Base-by-base conservation (phyloP, 805 yeast genomes). In the Lipomyces kockii region DNA sequence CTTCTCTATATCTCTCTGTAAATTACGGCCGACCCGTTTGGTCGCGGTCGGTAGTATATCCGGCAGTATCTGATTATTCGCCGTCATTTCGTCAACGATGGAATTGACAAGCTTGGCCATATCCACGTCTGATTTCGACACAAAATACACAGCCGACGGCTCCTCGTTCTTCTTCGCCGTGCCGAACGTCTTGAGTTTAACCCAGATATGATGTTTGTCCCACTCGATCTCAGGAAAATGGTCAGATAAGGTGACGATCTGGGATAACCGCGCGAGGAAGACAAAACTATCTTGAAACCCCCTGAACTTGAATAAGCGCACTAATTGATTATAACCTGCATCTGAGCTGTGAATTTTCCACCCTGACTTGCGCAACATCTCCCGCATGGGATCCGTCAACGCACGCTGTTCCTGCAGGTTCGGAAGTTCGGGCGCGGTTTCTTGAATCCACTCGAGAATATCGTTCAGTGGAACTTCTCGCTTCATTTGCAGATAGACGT, bases 171-270 rank as follows among this genome's bases (percentile, higher is more conserved):
- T 25, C 51, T 58, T n/a, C 34, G 54, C 27, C 34, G n/a, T 29
- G 22, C 62, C 67, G 53, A 53, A 64, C 14, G 67, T 64, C 7
- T 63, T 51, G 39, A 64, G 55, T 20, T 52, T 60, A 14, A 64
- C 37, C 53, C 54, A 60, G 32, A 64, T 60, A 22, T 46, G 51
- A 22, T 49, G 34, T 8, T 32, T 53, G 37, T 57, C 54, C 67
- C 67, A 64, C 56, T 64, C 60, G 55, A 64, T 60, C 55, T 60
- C 54, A 22, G 67, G 67, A 56, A 54, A 60, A 55, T 64, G 63
- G 8, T 32, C 51, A n/a, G 63, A 54, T 14, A 54, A 29, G 8
- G 56, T 32, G 29, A 60, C 60, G n/a, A 37, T 20, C 52, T 64
- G 64, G 17, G 64, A 64, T 29, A 64, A 22, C 22, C 59, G 62